Percentiles rank a stretch among this genome's conserved stretches.
These are phyloP conservation scores for Aureobasidium namibiae DNA, from an alignment of 2,329 filamentous ascomycete genomes.

Conservation along the genomic window DNA sequence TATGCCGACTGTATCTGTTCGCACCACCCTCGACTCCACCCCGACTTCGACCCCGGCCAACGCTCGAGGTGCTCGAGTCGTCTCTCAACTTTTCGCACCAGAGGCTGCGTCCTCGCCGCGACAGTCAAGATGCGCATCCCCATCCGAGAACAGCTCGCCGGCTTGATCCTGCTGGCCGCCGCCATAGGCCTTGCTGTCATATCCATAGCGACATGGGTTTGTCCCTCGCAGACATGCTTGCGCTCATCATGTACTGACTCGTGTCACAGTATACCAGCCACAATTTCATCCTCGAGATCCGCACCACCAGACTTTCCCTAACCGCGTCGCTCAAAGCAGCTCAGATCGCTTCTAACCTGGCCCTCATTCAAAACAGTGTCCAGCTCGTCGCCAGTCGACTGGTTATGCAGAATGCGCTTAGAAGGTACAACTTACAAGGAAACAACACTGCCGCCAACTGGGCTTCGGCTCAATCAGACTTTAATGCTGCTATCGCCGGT, in stretches of 20 bases:
- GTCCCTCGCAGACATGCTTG: not conserved
- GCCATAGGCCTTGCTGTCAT: constrained; percentile 69
- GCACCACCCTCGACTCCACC: not conserved
- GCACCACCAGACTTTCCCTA: constrained; percentile 54
- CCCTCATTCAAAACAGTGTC: constrained; percentile 69
- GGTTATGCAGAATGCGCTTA: constrained; percentile 44
- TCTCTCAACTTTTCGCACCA: not conserved
- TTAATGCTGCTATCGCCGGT: constrained; percentile 61
- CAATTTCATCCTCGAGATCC: constrained; percentile 50
- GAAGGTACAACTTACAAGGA: constrained; percentile 43
- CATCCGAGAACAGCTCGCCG: constrained; percentile 78
- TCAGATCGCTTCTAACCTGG: constrained; percentile 68
- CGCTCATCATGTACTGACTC: constrained; percentile 7
- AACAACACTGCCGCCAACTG: constrained; percentile 55
- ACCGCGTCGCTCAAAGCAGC: constrained; percentile 82
- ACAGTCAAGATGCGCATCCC: constrained; percentile 65
- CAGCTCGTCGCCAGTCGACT: constrained; percentile 60
- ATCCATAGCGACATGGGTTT: constrained; percentile 61
- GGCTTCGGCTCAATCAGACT: constrained; percentile 51
- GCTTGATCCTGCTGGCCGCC: constrained; percentile 67
- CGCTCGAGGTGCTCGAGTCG: not conserved
- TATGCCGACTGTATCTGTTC: not conserved
- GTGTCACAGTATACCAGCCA: constrained; percentile 47
- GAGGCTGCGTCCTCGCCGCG: not conserved
- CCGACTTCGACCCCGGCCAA: not conserved